Conservation (phyloP, 2,329 filamentous ascomycete genomes). For the Dactylellina leptospora region DNA sequence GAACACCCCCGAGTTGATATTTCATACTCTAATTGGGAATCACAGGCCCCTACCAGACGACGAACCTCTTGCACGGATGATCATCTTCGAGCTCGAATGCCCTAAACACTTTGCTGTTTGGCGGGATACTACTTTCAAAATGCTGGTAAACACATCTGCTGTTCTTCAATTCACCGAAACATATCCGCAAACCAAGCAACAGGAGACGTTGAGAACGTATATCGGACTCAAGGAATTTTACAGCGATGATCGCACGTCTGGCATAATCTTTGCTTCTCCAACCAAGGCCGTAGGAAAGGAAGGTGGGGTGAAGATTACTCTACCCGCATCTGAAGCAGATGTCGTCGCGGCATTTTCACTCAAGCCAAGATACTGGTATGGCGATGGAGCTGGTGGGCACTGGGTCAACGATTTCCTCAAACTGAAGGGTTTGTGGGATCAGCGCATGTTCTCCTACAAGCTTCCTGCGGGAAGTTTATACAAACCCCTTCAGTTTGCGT, state of each 20-base stretch:
- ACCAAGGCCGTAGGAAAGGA: constrained; percentile 60
- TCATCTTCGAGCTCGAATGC: constrained; percentile 54
- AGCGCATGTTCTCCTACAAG: constrained; percentile 61
- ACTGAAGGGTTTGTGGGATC: constrained; percentile 43
- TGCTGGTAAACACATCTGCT: constrained; percentile 54
- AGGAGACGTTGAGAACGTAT: constrained; percentile 28
- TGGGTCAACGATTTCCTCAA: constrained; percentile 54
- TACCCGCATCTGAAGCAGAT: constrained; percentile 57
- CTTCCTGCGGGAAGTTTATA: constrained; percentile 58
- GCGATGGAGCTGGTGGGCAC: constrained; percentile 55
- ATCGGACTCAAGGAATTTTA: constrained; percentile 33
- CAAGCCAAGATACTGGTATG: constrained; percentile 60
- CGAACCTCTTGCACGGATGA: constrained; percentile 6
- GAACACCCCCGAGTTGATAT: no score
- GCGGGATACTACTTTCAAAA: constrained; percentile 53
- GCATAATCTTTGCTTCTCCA: constrained; percentile 59
- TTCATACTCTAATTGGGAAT: constrained; percentile 58
- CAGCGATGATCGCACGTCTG: constrained; percentile 6
- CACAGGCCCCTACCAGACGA: constrained; percentile 23
- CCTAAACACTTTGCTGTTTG: constrained; percentile 53
- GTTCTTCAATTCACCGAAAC: constrained; percentile 48
- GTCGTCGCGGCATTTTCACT: constrained; percentile 65
- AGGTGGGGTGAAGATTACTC: constrained; percentile 59
- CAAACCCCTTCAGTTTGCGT: constrained; percentile 56
- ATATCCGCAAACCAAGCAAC: constrained; percentile 16